A percentile compares a stretch with the other conserved stretches of the same genome.
These are phyloP conservation scores for Beauveria australis DNA, from an alignment of 2,329 filamentous ascomycete species.

Conservation along the genomic window DNA sequence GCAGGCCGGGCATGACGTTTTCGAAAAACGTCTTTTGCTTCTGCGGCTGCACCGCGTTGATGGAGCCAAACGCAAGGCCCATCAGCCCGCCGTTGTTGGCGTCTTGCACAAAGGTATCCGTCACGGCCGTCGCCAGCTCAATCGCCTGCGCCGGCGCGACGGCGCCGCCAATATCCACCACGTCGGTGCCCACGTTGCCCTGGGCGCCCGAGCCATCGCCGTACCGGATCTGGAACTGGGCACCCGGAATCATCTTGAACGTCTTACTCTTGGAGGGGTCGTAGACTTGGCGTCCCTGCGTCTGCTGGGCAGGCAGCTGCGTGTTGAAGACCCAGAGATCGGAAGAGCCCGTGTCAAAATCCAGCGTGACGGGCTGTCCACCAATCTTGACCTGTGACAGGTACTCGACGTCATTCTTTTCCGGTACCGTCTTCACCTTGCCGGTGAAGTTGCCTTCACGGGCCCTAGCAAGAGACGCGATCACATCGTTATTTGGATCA, in stretches of 20 bases:
- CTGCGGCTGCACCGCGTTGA: slow-evolving; percentile 57
- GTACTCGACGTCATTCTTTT: slow-evolving; percentile 56
- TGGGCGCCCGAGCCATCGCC: slow-evolving; percentile 57
- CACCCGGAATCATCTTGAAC: slow-evolving; percentile 29
- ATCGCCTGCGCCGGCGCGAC: slow-evolving; percentile 55
- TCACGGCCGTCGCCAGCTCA: slow-evolving; percentile 55
- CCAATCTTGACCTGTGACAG: slow-evolving; percentile 61
- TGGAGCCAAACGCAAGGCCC: slow-evolving; percentile 55
- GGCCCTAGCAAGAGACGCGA: background rate
- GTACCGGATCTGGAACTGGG: slow-evolving; percentile 57
- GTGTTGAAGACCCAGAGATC: slow-evolving; percentile 70
- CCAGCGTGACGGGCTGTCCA: slow-evolving; percentile 58
- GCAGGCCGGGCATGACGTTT: slow-evolving; percentile 53
- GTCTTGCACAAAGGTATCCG: slow-evolving; percentile 49
- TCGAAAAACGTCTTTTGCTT: slow-evolving; percentile 67
- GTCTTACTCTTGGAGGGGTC: slow-evolving; percentile 28
- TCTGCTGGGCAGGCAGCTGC: slow-evolving; percentile 36
- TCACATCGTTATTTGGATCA: background rate
- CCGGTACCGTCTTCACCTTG: slow-evolving; percentile 52
- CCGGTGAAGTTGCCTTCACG: slow-evolving; percentile 30
- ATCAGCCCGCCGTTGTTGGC: slow-evolving; percentile 59
- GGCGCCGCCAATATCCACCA: slow-evolving; percentile 58
- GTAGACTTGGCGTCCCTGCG: slow-evolving; percentile 39
- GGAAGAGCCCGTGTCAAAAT: slow-evolving; percentile 70
- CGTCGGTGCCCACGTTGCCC: slow-evolving; percentile 60